Conservation (phyloP, 176 grass and related monocot genomes). For the Tillandsia leiboldiana region DNA sequence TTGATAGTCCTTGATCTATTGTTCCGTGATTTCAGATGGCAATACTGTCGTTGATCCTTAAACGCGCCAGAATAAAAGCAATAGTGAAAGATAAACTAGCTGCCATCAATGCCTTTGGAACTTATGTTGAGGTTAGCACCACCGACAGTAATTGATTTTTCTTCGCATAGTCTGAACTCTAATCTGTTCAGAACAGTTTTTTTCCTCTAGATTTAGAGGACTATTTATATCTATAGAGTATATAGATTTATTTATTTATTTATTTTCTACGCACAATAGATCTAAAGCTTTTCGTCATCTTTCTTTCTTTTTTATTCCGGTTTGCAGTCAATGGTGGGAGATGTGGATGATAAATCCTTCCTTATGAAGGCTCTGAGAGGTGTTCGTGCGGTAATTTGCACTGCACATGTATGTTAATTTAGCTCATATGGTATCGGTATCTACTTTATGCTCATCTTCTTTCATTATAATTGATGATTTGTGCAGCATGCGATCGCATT, state of each 20-base stretch:
- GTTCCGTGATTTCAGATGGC: constrained; percentile 49
- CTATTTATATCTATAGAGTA: no score
- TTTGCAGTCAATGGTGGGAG: constrained; percentile 61
- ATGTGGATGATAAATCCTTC: constrained; percentile 59
- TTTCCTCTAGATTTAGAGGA: no score
- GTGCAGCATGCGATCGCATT: not conserved
- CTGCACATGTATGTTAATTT: constrained; percentile 45
- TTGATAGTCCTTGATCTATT: not conserved
- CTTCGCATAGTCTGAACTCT: no score
- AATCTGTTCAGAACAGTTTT: no score
- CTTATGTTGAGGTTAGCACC: constrained; percentile 65
- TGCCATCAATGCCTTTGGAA: constrained; percentile 78
- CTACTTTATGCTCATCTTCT: not conserved
- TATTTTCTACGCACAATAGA: no score
- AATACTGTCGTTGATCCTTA: constrained; percentile 74
- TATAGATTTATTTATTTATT: no score
- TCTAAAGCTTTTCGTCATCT: not conserved
- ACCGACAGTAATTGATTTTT: not conserved
- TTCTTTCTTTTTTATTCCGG: not conserved
- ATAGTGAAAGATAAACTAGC: constrained; percentile 78
- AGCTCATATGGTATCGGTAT: not conserved
- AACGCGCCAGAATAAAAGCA: constrained; percentile 85
- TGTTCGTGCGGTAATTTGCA: constrained; percentile 65
- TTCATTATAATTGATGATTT: not conserved
- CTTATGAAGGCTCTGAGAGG: constrained; percentile 58